A percentile compares a stretch with the other conserved stretches of the same genome.
Conservation (phyloP, 2,329 filamentous ascomycete genomes). For the Fusarium lateritium region DNA sequence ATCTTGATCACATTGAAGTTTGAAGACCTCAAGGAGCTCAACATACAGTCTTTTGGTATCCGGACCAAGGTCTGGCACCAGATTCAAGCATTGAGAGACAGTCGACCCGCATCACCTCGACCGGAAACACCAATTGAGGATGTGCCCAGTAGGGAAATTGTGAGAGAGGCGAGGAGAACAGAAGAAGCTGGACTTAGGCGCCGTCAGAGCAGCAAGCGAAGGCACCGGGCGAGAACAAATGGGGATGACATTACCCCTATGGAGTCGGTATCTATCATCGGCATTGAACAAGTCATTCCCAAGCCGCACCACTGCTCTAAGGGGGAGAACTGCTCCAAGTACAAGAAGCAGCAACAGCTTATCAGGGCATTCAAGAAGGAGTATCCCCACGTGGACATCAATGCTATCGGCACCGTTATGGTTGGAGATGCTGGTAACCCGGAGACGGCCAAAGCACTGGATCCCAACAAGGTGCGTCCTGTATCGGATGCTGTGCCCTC, state of each 20-base stretch:
- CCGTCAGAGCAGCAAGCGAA: constrained; percentile 59
- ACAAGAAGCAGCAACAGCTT: constrained; percentile 82
- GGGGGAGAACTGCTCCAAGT: constrained; percentile 88
- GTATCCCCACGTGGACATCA: constrained; percentile 74
- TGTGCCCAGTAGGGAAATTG: constrained; percentile 65
- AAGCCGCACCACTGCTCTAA: constrained; percentile 89
- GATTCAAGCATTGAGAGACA: constrained; percentile 77
- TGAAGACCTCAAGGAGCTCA: constrained; percentile 86
- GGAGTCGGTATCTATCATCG: constrained; percentile 91
- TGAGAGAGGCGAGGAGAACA: constrained; percentile 61
- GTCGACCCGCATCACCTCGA: constrained; percentile 64
- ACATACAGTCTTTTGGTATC: constrained; percentile 86
- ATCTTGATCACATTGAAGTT: constrained; percentile 93
- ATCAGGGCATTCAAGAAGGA: constrained; percentile 82
- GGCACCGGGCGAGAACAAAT: constrained; percentile 57
- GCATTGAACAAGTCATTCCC: constrained; percentile 89
- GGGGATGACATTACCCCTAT: constrained; percentile 80
- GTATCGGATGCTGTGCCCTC: constrained; percentile 84
- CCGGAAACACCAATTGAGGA: constrained; percentile 75
- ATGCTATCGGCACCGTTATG: constrained; percentile 76
- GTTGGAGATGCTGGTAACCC: constrained; percentile 87
- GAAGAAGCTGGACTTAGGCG: constrained; percentile 55
- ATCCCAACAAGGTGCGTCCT: constrained; percentile 73
- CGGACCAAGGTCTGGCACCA: constrained; percentile 85
- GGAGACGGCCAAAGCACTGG: constrained; percentile 70